These are phyloP conservation scores for Suhomyces xylopsoci DNA, from an alignment of 805 yeast genomes.

Conservation along the genomic window DNA sequence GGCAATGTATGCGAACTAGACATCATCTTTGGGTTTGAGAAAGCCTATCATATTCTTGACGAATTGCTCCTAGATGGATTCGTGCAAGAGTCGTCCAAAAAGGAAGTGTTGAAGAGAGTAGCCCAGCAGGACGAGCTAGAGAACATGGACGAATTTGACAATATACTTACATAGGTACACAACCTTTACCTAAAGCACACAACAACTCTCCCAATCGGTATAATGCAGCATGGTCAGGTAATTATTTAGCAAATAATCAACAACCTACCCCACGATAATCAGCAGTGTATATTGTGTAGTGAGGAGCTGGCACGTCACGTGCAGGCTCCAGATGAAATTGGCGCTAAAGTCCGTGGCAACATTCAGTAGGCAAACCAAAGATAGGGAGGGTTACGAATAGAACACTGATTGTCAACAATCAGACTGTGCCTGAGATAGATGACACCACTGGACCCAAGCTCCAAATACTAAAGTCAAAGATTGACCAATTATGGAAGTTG, in stretches of 20 bases:
- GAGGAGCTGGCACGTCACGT: neutral
- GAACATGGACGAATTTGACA: conserved; percentile 60
- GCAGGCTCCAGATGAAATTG: neutral
- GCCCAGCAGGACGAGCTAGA: conserved; percentile 87
- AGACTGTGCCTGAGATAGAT: neutral
- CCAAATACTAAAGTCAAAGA: neutral
- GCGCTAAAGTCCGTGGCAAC: neutral
- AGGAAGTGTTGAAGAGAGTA: conserved; percentile 73
- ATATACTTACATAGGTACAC: conserved; percentile 27
- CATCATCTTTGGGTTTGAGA: conserved; percentile 91
- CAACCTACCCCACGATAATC: neutral
- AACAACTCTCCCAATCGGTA: neutral
- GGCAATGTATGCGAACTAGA: conserved; percentile 97
- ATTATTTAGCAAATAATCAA: neutral
- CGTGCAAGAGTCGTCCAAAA: conserved; percentile 75
- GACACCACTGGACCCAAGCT: neutral
- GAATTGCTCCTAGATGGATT: conserved; percentile 88
- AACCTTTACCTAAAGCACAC: neutral
- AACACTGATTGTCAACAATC: neutral
- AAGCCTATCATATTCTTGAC: conserved; percentile 89
- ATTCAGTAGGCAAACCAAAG: neutral
- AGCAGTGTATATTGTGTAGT: neutral
- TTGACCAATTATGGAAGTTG: neutral
- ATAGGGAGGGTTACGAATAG: neutral
- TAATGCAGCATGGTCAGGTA: neutral